Conservation (phyloP, 2,329 filamentous ascomycete genomes). For the Arthrobotrys conoides region DNA sequence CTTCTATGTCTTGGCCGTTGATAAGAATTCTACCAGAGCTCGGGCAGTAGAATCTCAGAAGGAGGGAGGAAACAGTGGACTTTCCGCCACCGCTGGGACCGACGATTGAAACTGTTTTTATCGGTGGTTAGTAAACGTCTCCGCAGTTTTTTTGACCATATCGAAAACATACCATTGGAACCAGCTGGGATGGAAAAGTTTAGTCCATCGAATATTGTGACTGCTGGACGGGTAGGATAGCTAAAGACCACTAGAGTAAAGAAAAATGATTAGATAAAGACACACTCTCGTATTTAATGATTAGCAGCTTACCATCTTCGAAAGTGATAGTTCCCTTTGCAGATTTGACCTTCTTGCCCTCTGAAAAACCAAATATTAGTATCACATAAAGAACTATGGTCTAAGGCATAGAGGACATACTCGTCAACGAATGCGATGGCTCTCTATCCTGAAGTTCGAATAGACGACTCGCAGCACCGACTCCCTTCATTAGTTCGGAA, state of each 20-base stretch:
- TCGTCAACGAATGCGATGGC: constrained; percentile 86
- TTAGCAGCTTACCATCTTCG: constrained; percentile 70
- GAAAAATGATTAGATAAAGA: background rate
- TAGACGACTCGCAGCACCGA: constrained; percentile 93
- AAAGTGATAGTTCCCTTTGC: constrained; percentile 92
- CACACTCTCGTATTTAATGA: background rate
- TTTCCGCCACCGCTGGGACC: constrained; percentile 97
- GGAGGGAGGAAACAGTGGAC: constrained; percentile 84
- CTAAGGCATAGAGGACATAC: constrained; percentile 38
- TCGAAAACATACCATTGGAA: constrained; percentile 72
- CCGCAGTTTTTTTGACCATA: too few relatives aligned
- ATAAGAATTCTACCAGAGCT: constrained; percentile 83
- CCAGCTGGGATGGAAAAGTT: constrained; percentile 93
- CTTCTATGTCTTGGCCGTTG: constrained; percentile 83
- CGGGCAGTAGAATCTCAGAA: constrained; percentile 91
- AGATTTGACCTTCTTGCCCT: constrained; percentile 82
- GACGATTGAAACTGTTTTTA: constrained; percentile 81
- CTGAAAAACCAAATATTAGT: constrained; percentile 64
- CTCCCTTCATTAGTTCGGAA: constrained; percentile 98
- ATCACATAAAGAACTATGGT: background rate
- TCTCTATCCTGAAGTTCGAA: constrained; percentile 95
- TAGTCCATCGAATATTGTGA: constrained; percentile 89
- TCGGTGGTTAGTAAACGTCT: background rate
- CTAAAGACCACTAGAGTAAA: constrained; percentile 78
- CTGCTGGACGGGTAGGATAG: constrained; percentile 93